These are phyloP conservation scores for Hypoxylon cercidicola DNA, from an alignment of 495 filamentous ascomycete genomes.

Conservation along the genomic window DNA sequence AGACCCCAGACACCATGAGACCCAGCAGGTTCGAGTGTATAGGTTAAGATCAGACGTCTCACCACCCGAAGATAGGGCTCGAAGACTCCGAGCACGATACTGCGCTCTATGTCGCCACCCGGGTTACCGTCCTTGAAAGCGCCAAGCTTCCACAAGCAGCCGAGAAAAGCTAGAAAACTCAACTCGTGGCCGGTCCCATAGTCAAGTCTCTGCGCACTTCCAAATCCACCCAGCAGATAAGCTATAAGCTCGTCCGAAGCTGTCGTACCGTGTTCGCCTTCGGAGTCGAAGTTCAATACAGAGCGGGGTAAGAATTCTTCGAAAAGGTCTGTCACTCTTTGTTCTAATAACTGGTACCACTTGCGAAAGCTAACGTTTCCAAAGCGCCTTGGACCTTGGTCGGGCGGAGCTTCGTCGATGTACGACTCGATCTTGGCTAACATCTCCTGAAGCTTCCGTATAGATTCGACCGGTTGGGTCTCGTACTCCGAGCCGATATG, in stretches of 20 bases:
- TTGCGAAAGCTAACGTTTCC: conserved; percentile 89
- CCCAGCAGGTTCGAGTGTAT: conserved; percentile 94
- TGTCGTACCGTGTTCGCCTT: conserved; percentile 16
- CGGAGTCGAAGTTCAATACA: conserved; percentile 54
- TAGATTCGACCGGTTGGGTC: conserved; percentile 56
- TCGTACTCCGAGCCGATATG: conserved; percentile 51
- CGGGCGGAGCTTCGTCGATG: conserved; percentile 82
- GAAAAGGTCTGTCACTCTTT: conserved; percentile 67
- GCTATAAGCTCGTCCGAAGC: conserved; percentile 69
- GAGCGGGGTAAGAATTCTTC: conserved; percentile 66
- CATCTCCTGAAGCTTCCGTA: conserved; percentile 71
- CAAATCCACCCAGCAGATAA: conserved; percentile 90
- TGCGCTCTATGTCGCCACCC: conserved; percentile 67
- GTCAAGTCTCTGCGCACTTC: conserved; percentile 87
- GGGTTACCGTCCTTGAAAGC: conserved; percentile 72
- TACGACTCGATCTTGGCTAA: conserved; percentile 70
- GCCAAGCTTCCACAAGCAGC: conserved; percentile 87
- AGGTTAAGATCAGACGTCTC: conserved; percentile 85
- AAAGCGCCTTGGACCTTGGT: conserved; percentile 86
- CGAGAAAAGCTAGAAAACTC: conserved; percentile 92
- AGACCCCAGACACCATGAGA: conserved; percentile 97
- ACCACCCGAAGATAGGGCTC: conserved; percentile 87
- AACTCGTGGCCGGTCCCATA: conserved; percentile 97
- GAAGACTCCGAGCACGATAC: conserved; percentile 81
- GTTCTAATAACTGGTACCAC: conserved; percentile 78